Evolutionary conservation across 176 grass and related monocot genomes (phyloP).

Genomic region (Areca catechu): DNA sequence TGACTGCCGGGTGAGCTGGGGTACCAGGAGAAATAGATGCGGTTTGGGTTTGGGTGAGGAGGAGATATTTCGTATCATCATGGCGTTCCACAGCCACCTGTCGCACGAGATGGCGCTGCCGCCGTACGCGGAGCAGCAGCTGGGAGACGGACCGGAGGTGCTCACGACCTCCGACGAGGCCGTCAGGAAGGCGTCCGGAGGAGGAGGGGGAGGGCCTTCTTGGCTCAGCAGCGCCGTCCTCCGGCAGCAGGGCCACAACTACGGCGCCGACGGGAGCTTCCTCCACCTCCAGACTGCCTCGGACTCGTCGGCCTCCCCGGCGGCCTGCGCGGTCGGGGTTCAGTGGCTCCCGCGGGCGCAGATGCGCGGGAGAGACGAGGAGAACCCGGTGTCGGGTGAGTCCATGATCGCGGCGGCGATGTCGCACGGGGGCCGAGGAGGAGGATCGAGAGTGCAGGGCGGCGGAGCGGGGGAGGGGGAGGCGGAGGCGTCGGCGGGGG

Average conservation of each 20-base stretch:
- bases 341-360: not conserved
- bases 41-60: no score
- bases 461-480: not conserved
- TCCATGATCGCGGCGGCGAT: not conserved
- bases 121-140: constrained; percentile 1
- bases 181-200: not conserved
- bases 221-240: not conserved
- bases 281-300: constrained; percentile 10
- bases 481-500: not conserved
- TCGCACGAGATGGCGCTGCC: constrained; percentile 1
- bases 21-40: no score
- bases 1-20: no score
- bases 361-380: not conserved
- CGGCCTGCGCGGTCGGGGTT: not conserved
- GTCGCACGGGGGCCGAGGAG: not conserved
- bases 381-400: not conserved
- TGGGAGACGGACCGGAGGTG: not conserved
- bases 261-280: constrained; percentile 1
- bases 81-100: constrained; percentile 1
- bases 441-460: not conserved
- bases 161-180: not conserved
- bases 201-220: not conserved
- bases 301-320: not conserved
- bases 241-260: not conserved
- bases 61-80: no score